phyloP scores from a whole-genome alignment of 2,329 filamentous ascomycete genomes.

The Tetracladium maxilliforme region DNA sequence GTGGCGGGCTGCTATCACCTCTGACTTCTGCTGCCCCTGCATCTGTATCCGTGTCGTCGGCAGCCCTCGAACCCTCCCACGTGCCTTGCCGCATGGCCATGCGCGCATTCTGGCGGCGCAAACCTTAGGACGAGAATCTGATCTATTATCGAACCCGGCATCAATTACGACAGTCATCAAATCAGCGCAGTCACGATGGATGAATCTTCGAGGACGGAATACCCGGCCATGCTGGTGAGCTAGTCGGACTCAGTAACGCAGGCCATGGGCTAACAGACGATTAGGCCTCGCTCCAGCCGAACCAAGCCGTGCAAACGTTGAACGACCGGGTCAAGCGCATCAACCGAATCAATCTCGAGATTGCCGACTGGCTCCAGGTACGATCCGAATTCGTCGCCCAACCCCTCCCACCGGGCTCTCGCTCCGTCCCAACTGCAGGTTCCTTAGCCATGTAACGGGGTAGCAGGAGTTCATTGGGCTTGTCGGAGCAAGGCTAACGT shows the following conservation, averaged over 20 bases:
- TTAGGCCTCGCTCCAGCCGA: slow-evolving; percentile 67
- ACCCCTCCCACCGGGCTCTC: slow-evolving; percentile 1
- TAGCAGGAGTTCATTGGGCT: background rate
- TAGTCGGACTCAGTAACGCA: slow-evolving; percentile 5
- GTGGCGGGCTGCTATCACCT: too few species aligned
- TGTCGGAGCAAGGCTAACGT: slow-evolving; percentile 3
- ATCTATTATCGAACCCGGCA: slow-evolving; percentile 11
- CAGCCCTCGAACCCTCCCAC: too few species aligned
- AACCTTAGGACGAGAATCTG: too few species aligned
- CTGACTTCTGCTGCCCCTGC: too few species aligned
- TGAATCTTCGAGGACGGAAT: slow-evolving; percentile 72
- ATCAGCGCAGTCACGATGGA: slow-evolving; percentile 47
- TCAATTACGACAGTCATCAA: slow-evolving; percentile 17
- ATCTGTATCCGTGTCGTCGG: too few species aligned
- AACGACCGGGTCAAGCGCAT: slow-evolving; percentile 83
- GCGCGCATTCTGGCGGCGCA: too few species aligned
- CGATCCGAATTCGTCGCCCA: slow-evolving; percentile 12
- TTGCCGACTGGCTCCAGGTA: slow-evolving; percentile 96
- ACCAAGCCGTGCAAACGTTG: slow-evolving; percentile 67
- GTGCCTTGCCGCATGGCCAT: too few species aligned
- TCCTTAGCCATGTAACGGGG: background rate
- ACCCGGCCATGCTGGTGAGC: slow-evolving; percentile 86
- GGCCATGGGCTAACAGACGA: slow-evolving; percentile 9
- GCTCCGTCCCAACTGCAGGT: too few species aligned
- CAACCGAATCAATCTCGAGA: slow-evolving; percentile 70